Base-by-base conservation (phyloP, 768 basidiomycete genomes). In the Cytidiella melzeri region DNA sequence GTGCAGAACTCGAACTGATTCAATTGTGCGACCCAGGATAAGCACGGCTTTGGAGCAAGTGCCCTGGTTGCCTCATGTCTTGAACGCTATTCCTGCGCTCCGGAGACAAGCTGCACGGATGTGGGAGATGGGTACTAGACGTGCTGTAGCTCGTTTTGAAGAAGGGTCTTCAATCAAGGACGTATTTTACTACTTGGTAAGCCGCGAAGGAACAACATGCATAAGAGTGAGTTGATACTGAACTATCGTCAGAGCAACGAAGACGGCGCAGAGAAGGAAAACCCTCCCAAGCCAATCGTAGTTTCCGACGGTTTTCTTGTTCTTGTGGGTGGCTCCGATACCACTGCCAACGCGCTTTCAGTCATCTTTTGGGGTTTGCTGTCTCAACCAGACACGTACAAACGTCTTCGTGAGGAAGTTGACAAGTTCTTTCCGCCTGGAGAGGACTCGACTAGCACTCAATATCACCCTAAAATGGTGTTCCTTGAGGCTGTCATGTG, bases 261-360 rank as follows among this genome's bases (percentile, higher is more conserved):
- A 51, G 69, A 65, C 41, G 55, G 53, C 4, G 59, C 57, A 21
- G 62, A 61, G 24, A 51, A 52, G 13, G 50, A 55, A 12, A 57
- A 57, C 66, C 60, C 19, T 53, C 63, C 6, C 57, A 66, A 19
- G 41, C 55, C 57, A 6, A 66, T 65, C 18, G 61, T 73, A 20
- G 51, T 66, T 9, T 63, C 69, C 0, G 70, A 75, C 36, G 64
- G 66, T 12, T 49, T 64, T 2, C 64, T 76, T 18, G 67, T 64
- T 20, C 65, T 72, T 21, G 36, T 70, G 15, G 77, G 75, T 10
- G 77, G 77, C 7, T 65, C 74, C 19, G 77, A 79, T 53, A 79
- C 77, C 2, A 70, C 72, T 15, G 66, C 73, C 5, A 66, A 65
- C 4, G 66, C 65, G 1, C 55, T 79, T 4, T 63, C 55, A 40